Evolutionary conservation across 768 basidiomycete species (phyloP).

Genomic region (Daedaleopsis nitida): DNA sequence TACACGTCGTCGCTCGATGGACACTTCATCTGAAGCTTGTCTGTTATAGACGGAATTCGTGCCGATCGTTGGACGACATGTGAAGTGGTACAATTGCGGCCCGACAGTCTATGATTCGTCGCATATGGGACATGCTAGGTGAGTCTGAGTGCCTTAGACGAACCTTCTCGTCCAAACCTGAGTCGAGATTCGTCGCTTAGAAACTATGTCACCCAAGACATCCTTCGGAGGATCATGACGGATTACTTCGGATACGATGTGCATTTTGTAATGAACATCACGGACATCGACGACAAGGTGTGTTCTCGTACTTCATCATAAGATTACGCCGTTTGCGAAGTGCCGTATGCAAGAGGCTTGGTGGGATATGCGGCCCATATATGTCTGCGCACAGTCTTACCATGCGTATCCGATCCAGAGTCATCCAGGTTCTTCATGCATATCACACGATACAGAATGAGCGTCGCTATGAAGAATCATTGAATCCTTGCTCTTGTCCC

Average conservation of each 20-base stretch:
- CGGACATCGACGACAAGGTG: constrained; percentile 99
- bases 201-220: constrained; percentile 96
- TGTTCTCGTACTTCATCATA: constrained; percentile 17
- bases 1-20: neutral
- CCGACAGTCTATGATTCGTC: constrained; percentile 98
- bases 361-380: no score
- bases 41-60: constrained; percentile 70
- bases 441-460: no score
- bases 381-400: no score
- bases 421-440: no score
- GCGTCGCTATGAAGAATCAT: no score
- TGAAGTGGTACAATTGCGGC: constrained; percentile 99
- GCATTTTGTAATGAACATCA: constrained; percentile 99
- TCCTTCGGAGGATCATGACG: constrained; percentile 83
- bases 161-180: neutral
- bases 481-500: no score
- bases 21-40: constrained; percentile 18
- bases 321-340: no score
- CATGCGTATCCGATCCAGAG: no score
- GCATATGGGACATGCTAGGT: constrained; percentile 99
- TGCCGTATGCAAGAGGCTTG: no score
- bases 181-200: constrained; percentile 40
- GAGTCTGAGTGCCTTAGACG: constrained; percentile 17
- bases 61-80: constrained; percentile 63
- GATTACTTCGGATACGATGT: constrained; percentile 98